Percentiles rank a stretch among this genome's conserved stretches.
Evolutionary conservation across 148 eudicot genomes (phyloP).

Genomic region (Amaranthus hypochondriacus): DNA sequence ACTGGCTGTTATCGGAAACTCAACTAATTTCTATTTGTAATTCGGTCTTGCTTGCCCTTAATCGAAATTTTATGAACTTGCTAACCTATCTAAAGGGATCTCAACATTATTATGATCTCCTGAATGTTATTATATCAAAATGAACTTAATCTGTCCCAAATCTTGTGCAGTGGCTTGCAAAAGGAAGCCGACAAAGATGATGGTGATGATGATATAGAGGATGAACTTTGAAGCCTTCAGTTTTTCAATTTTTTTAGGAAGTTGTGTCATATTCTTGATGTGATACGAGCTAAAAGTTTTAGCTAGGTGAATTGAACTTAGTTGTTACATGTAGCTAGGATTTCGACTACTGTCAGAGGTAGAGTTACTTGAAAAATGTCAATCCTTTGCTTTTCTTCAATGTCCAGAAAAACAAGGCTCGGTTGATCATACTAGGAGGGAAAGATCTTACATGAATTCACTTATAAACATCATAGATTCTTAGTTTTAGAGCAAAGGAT

Average conservation of each 20-base stretch:
- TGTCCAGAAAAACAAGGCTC: background rate
- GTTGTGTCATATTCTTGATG: background rate
- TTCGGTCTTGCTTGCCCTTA: background rate
- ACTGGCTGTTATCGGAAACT: background rate
- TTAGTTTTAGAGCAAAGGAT: no score
- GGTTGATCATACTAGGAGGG: background rate
- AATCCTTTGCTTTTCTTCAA: background rate
- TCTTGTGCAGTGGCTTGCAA: constrained; percentile 25
- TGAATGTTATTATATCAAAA: background rate
- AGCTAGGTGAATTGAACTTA: constrained; percentile 5
- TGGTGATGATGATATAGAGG: constrained; percentile 33
- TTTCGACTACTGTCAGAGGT: background rate
- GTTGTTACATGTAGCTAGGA: background rate
- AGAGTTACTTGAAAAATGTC: background rate
- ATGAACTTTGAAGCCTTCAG: constrained; percentile 41
- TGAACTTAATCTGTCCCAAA: background rate
- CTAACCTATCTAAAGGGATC: background rate
- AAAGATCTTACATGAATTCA: background rate
- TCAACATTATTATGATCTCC: background rate
- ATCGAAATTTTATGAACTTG: background rate
- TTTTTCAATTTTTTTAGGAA: constrained; percentile 1
- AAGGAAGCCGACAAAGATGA: constrained; percentile 20
- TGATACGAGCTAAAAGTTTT: background rate
- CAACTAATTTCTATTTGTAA: background rate
- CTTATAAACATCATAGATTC: background rate